Evolutionary conservation across 441 rosid genomes (phyloP), one percentile per base, ranked within the genome.

Genomic region (Geranium incanum): DNA sequence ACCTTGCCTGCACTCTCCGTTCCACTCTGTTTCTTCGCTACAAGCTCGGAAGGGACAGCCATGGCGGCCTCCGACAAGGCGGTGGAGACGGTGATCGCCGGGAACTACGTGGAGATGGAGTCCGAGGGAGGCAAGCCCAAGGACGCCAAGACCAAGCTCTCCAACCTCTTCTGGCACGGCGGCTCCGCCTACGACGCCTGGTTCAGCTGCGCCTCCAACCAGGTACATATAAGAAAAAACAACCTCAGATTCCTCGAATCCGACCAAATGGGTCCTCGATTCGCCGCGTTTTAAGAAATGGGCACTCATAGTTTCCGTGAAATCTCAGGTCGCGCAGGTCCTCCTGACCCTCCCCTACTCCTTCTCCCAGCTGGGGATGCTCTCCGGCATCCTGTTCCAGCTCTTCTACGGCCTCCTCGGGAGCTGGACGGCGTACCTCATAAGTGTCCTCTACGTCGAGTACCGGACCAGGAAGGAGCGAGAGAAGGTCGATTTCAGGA

Each of bases 41-140:
- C 33, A 2, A 28, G 33, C 33, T 28, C 33, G 33, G 33, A 28
- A 28, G 33, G 33, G 33, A 28, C 33, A 28, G 33, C 11, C 48
- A 83, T 67, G 84, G 87, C 63, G 50, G 16, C 84, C 63, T 76
- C 78, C 69, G 97, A 91, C 69, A 94, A 88, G 85, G 96, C 70
- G 52, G 96, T 76, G 78, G 99, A 94, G 86, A 88, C 93, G 0
- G 94, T 87, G 76, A 85, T 89, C n/a, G 93, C 79, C 1, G 99
- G 97, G 33, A 92, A 87, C 82, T 94, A 92, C 74, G 97, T 87
- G 64, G 99, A 92, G 81, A 94, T 94, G 97, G 99, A 94, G 75
- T 71, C 81, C 43, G 94, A 87, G 78, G 94, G 88, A 41, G 48
- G 48, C 48, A 86, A 87, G 75, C 78, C 90, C 21, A 72, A 71